These are phyloP conservation scores for Sphagnum magellanicum DNA, from an alignment of 228 moss, liverwort and hornwort species.

Conservation along the genomic window DNA sequence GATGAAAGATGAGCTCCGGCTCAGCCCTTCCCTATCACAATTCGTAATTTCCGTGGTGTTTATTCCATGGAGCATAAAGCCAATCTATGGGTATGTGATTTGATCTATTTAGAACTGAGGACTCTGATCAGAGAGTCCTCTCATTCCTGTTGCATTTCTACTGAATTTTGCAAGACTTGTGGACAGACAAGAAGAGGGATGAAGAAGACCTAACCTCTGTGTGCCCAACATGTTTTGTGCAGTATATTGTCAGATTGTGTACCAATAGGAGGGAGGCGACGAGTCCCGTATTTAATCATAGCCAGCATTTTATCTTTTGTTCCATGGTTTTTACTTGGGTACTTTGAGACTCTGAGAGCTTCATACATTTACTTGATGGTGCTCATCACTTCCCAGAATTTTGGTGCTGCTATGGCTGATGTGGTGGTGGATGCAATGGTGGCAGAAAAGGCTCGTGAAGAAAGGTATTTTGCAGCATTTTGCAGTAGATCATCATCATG, in stretches of 20 bases:
- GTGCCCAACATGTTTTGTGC: background rate
- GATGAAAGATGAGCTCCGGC: conserved; percentile 8
- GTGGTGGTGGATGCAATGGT: conserved; percentile 9
- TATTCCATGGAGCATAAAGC: conserved; percentile 9
- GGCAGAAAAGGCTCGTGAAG: conserved; percentile 1
- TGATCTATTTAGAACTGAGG: too few relatives aligned
- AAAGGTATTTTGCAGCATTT: background rate
- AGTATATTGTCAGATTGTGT: conserved; percentile 6
- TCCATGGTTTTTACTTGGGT: conserved; percentile 11
- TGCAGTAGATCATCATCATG: too few relatives aligned
- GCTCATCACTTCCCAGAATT: conserved; percentile 16
- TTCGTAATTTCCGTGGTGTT: conserved; percentile 11
- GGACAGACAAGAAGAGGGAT: too few relatives aligned
- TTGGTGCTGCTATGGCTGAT: conserved; percentile 11
- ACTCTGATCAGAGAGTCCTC: too few relatives aligned
- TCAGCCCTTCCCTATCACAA: conserved; percentile 12
- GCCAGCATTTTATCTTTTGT: conserved; percentile 15
- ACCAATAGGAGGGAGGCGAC: conserved; percentile 4
- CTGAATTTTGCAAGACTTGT: too few relatives aligned
- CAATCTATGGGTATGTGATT: background rate
- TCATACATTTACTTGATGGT: conserved; percentile 22
- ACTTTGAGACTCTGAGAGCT: conserved; percentile 3
- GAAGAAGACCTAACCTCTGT: too few relatives aligned
- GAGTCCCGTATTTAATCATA: conserved; percentile 3
- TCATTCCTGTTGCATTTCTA: too few relatives aligned